Base-by-base conservation (phyloP, 495 filamentous ascomycete genomes). In the Penicillium argentinense region DNA sequence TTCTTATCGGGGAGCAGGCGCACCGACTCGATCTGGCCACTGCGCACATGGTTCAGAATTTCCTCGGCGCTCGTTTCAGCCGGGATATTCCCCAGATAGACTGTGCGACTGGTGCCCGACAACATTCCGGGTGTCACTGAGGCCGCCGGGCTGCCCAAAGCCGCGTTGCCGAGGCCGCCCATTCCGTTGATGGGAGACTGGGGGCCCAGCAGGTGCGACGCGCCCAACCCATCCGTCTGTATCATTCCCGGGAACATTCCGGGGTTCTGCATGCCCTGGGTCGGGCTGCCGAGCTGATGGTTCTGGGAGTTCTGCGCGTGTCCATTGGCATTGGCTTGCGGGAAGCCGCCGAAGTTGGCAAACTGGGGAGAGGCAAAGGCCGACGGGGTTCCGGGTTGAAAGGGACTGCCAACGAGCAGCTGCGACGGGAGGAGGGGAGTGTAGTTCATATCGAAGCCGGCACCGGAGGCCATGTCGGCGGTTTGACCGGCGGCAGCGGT, bases 11-110 rank as follows among this genome's bases (percentile, higher is more conserved):
- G 89, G 26, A 98, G 80, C 53, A 97, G 77, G 51, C 93, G 84
- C 27, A 97, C 93, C 18, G 95, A 97, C 74, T 98, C 93, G 66
- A 98, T 98, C 59, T 97, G 95, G 25, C 93, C 93, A 67, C 95
- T 97, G 38, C 93, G 84, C 39, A 98, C 93, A 62, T 98, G 93
- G 51, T 92, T 88, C 39, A 98, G 76, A 56, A 98, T 97, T 71
- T 98, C 93, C 73, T 98, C 93, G 16, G 95, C 95, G 26, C 88
- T 85, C n/a, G 93, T 97, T 75, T 98, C 93, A 16, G 91, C 88
- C 25, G 93, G 93, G 47, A 98, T 98, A 64, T 98, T 98, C 41
- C 93, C 93, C 37, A 98, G 77, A 56, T 98, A 98, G 38, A 98
- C 95, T 5, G 95, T 97, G 39, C 93, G 80, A 73, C 91, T 97